Percentiles rank a stretch among this genome's conserved stretches.
Conservation (phyloP, 1,284 basidiomycete species). For the Amylostereum areolatum region DNA sequence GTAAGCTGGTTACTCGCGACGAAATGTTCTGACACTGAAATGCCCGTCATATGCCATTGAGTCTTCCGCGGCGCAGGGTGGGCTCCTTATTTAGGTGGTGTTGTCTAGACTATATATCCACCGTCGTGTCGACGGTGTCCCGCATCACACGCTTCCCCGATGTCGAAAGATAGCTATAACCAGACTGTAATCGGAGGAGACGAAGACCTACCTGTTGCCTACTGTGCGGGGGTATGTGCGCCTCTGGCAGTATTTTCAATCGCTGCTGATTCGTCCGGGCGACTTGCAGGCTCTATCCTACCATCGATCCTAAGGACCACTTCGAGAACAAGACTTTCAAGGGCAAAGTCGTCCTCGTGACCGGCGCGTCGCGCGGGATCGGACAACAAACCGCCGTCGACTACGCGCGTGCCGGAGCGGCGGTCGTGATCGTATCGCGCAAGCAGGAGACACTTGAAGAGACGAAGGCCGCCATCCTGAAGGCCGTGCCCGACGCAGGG, state of each 20-base stretch:
- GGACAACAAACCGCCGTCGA: conserved; percentile 7
- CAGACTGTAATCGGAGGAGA: neutral
- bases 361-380: conserved; percentile 8
- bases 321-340: conserved; percentile 3
- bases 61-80: no score
- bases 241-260: neutral
- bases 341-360: conserved; percentile 10
- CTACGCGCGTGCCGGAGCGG: conserved; percentile 9
- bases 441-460: conserved; percentile 5
- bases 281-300: neutral
- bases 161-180: no score
- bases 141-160: no score
- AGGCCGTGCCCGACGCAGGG: neutral
- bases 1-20: no score
- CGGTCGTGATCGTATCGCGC: conserved; percentile 4
- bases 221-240: no score
- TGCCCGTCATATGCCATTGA: no score
- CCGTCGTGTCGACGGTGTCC: no score
- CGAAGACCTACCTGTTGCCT: neutral
- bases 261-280: neutral
- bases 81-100: no score
- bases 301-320: neutral
- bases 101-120: no score
- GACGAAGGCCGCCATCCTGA: conserved; percentile 5
- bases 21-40: no score